Conservation (phyloP, 371 early-diverging fungal species). For the Blakeslea trispora region DNA sequence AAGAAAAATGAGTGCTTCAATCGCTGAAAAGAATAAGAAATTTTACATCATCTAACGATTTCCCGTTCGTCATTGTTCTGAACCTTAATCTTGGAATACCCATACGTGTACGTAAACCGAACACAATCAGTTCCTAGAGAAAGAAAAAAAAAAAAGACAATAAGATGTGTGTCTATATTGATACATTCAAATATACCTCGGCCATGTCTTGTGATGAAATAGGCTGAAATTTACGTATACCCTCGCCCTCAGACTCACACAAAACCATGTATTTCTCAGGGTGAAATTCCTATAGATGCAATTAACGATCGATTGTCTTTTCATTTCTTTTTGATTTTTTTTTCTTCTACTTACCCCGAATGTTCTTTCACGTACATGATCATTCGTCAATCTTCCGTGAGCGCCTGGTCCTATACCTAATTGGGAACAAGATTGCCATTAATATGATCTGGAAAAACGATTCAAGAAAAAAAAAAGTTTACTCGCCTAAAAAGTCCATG, state of each 20-base stretch:
- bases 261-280: slow-evolving; percentile 59
- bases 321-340: not conserved
- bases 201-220: slow-evolving; percentile 27
- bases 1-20: too few relatives aligned
- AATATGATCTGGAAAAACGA: not conserved
- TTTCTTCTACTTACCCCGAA: slow-evolving; percentile 52
- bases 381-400: slow-evolving; percentile 70
- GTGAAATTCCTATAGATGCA: slow-evolving; percentile 42
- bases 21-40: too few relatives aligned
- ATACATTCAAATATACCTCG: slow-evolving; percentile 13
- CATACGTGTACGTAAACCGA: slow-evolving; percentile 70
- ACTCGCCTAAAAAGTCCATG: slow-evolving; percentile 71
- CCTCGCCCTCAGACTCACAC: slow-evolving; percentile 64
- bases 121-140: slow-evolving; percentile 63
- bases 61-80: slow-evolving; percentile 27
- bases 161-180: not conserved
- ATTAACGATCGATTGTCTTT: not conserved
- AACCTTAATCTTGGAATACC: slow-evolving; percentile 54
- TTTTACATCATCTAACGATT: slow-evolving; percentile 24
- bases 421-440: not conserved
- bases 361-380: slow-evolving; percentile 48
- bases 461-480: not conserved
- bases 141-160: not conserved
- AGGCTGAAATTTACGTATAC: slow-evolving; percentile 38
- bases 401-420: slow-evolving; percentile 84